A percentile compares a stretch with the other conserved stretches of the same genome.
Conservation (phyloP, 2,329 filamentous ascomycete species). For the Emergomyces pasteurianus region DNA sequence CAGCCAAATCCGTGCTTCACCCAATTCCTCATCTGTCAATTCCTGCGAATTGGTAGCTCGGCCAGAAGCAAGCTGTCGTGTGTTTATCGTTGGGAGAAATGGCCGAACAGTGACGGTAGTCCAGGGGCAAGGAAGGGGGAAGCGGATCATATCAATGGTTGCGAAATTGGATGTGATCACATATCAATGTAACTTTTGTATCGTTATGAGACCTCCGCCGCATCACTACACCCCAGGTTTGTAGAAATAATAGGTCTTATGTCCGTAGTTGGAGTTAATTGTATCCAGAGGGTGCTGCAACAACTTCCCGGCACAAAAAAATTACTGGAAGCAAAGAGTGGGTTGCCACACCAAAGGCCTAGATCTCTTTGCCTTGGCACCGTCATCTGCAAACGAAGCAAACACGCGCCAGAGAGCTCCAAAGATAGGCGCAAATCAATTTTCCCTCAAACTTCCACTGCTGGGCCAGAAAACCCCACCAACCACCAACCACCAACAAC, state of each 20-base stretch:
- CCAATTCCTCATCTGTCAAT: constrained; percentile 22
- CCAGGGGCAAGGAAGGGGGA: background rate
- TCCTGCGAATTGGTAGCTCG: background rate
- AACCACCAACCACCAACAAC: background rate
- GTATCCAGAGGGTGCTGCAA: too few relatives aligned
- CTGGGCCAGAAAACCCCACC: too few relatives aligned
- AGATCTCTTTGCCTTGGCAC: background rate
- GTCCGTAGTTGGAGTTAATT: background rate
- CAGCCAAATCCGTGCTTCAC: constrained; percentile 46
- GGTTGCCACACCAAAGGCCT: background rate
- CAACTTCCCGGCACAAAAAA: background rate
- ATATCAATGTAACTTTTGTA: background rate
- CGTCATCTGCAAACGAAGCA: background rate
- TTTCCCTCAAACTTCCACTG: too few relatives aligned
- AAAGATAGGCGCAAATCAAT: too few relatives aligned
- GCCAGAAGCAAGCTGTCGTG: constrained; percentile 11
- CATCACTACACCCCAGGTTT: background rate
- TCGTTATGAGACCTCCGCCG: background rate
- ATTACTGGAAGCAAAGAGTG: too few relatives aligned
- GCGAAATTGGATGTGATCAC: background rate
- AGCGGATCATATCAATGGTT: background rate
- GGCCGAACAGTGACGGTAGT: background rate
- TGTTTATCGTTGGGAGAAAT: constrained; percentile 2
- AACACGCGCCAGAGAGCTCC: background rate
- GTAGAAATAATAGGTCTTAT: background rate